A percentile compares a stretch with the other conserved stretches of the same genome.
These are phyloP conservation scores for Debaryomycetaceae sp. DNA, from an alignment of 1,139 yeast genomes.

Conservation along the genomic window DNA sequence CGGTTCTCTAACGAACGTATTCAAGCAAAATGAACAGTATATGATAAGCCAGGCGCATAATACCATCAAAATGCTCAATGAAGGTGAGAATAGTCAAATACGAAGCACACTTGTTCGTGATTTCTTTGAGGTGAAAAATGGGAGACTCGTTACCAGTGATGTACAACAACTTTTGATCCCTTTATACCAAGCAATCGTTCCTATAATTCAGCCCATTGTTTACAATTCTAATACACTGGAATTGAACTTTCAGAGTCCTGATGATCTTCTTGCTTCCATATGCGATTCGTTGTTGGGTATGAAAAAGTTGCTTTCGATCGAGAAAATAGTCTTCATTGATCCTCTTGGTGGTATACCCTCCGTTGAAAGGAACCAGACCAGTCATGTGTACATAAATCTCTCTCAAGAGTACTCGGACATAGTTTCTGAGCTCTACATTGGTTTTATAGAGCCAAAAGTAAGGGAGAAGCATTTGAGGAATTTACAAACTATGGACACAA, in stretches of 20 bases:
- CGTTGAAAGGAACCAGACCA: conserved; percentile 70
- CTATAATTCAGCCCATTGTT: conserved; percentile 59
- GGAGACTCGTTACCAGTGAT: conserved; percentile 16
- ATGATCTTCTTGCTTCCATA: conserved; percentile 26
- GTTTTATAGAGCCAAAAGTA: conserved; percentile 41
- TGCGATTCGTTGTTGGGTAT: conserved; percentile 23
- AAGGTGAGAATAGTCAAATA: conserved; percentile 22
- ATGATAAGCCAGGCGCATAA: conserved; percentile 33
- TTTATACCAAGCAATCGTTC: conserved; percentile 47
- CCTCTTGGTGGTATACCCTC: conserved; percentile 89
- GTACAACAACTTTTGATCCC: conserved; percentile 39
- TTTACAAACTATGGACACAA: conserved; percentile 49
- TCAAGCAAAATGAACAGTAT: conserved; percentile 30
- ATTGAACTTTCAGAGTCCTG: conserved; percentile 33
- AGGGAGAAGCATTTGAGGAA: conserved; percentile 55
- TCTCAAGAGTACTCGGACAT: conserved; percentile 77
- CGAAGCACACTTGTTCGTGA: conserved; percentile 27
- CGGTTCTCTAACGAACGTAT: conserved; percentile 22
- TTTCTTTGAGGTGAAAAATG: conserved; percentile 18
- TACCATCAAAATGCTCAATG: conserved; percentile 23
- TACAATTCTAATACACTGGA: conserved; percentile 33
- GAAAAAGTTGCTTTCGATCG: conserved; percentile 51
- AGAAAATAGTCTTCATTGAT: conserved; percentile 77
- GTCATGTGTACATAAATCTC: conserved; percentile 85
- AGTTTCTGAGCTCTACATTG: conserved; percentile 55